Percentiles rank a stretch among this genome's conserved stretches.
Evolutionary conservation across 768 basidiomycete genomes (phyloP).

Genomic region (Trametes punicea): DNA sequence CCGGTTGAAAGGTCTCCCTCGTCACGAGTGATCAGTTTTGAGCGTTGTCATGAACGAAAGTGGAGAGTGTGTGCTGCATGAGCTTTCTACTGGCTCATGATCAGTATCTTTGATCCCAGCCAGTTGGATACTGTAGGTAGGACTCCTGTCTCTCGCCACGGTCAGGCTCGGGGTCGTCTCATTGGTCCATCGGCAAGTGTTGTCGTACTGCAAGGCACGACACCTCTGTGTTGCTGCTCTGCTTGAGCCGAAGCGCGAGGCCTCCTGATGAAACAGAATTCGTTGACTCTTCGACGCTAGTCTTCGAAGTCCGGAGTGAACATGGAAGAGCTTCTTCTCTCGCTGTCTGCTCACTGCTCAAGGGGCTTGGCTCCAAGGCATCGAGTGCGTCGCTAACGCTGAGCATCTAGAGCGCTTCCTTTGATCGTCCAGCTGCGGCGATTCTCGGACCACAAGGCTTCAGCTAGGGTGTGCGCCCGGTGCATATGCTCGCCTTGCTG

Average conservation of each 20-base stretch:
- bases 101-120: background rate
- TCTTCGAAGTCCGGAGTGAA: no score
- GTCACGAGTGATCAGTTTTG: no score
- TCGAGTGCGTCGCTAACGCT: background rate
- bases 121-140: background rate
- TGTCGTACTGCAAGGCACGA: background rate
- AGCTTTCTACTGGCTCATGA: background rate
- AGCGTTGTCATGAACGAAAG: no score
- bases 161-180: background rate
- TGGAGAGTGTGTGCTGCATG: no score
- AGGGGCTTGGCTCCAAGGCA: background rate
- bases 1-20: no score
- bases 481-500: slow-evolving; percentile 3
- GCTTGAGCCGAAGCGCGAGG: background rate
- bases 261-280: background rate
- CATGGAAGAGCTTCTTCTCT: background rate
- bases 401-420: background rate
- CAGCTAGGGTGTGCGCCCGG: background rate
- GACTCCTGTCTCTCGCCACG: background rate
- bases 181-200: background rate
- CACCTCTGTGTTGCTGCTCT: background rate
- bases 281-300: background rate
- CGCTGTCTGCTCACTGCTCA: no score
- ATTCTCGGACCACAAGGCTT: background rate
- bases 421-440: background rate